phyloP scores from a whole-genome alignment of 2,329 filamentous ascomycete genomes.

The Bertia moriformis region DNA sequence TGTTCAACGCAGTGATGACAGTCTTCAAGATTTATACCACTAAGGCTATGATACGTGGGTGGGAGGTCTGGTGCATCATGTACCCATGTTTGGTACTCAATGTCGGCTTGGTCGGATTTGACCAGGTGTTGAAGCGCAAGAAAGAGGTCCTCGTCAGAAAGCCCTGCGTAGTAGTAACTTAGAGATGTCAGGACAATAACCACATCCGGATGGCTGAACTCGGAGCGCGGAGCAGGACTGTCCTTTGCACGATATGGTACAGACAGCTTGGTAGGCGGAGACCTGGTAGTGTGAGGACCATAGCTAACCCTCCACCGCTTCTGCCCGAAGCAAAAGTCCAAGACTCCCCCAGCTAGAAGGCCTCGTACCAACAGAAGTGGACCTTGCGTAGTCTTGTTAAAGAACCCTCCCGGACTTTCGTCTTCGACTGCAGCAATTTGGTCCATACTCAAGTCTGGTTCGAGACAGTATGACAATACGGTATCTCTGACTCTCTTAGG shows the following conservation, averaged over 20 bases:
- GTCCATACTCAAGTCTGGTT: conserved; percentile 9
- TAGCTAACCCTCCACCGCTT: conserved; percentile 57
- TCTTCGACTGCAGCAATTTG: conserved; percentile 21
- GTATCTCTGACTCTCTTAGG: conserved; percentile 11
- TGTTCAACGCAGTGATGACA: conserved; percentile 23
- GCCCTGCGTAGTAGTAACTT: conserved; percentile 39
- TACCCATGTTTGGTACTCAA: conserved; percentile 36
- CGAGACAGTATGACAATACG: conserved; percentile 27
- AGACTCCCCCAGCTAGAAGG: conserved; percentile 36
- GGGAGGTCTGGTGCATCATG: conserved; percentile 16
- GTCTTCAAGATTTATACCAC: conserved; percentile 45
- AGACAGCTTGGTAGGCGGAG: conserved; percentile 27
- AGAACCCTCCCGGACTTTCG: conserved; percentile 15
- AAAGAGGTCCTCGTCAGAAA: conserved; percentile 32
- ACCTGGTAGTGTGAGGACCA: conserved; percentile 29
- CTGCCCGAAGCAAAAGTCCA: conserved; percentile 33
- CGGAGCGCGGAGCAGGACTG: conserved; percentile 33
- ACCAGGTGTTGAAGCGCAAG: conserved; percentile 28
- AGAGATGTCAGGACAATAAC: conserved; percentile 39
- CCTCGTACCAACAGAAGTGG: conserved; percentile 34
- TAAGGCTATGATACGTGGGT: conserved; percentile 20
- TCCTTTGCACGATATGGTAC: conserved; percentile 49
- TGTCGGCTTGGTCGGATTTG: conserved; percentile 31
- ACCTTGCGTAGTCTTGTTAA: conserved; percentile 14
- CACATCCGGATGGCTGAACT: conserved; percentile 49